Evolutionary conservation across 805 yeast species (phyloP).

Genomic region (Suhomyces sp.): DNA sequence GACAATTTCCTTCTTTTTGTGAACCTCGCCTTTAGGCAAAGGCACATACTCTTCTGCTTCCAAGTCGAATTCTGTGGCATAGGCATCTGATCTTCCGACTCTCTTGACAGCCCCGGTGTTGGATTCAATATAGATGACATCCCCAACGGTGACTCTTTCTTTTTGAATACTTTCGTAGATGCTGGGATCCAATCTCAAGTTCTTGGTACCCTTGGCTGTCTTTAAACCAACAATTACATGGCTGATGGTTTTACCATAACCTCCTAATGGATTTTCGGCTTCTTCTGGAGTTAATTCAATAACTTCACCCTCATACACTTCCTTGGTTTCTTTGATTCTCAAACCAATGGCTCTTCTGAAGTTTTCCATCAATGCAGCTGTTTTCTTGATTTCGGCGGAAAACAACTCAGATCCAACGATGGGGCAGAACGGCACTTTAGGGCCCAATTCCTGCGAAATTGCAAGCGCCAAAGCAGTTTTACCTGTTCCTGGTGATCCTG

Average conservation of each 20-base stretch:
- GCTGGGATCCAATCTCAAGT: constrained; percentile 82
- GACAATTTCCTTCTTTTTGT: constrained; percentile 94
- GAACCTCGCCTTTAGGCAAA: constrained; percentile 97
- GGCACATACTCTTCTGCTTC: constrained; percentile 99
- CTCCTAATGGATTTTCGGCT: constrained; percentile 94
- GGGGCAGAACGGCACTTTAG: constrained; percentile 96
- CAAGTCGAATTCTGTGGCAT: constrained; percentile 95
- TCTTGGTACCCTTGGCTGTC: constrained; percentile 89
- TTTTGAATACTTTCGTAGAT: constrained; percentile 92
- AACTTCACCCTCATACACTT: constrained; percentile 97
- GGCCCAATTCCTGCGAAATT: constrained; percentile 92
- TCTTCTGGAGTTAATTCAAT: constrained; percentile 95
- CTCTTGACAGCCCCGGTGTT: constrained; percentile 96
- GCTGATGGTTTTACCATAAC: constrained; percentile 93
- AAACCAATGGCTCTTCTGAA: constrained; percentile 95
- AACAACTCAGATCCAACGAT: constrained; percentile 92
- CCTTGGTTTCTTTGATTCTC: constrained; percentile 94
- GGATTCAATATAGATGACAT: constrained; percentile 94
- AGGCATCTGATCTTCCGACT: constrained; percentile 97
- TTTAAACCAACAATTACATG: constrained; percentile 93
- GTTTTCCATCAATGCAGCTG: constrained; percentile 94
- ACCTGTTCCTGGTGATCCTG: constrained; percentile 99
- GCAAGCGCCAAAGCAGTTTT: constrained; percentile 97
- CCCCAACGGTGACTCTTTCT: constrained; percentile 93
- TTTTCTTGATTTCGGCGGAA: constrained; percentile 95